Evolutionary conservation across 2,329 filamentous ascomycete genomes (phyloP).

Genomic region (Daldinia eschscholtzii): DNA sequence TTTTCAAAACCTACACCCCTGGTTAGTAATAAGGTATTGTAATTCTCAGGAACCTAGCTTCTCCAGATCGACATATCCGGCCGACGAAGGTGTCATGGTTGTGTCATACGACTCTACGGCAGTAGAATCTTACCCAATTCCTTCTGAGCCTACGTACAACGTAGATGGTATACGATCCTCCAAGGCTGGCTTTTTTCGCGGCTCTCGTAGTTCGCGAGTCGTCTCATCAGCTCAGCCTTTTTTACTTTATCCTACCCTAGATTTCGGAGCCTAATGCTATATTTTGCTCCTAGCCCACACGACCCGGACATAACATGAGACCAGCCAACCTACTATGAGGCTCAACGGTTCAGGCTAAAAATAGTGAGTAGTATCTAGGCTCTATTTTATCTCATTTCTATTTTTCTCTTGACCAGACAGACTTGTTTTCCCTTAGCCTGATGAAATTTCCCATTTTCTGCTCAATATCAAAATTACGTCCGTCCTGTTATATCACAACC

Average conservation of each 20-base stretch:
- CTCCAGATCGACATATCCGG: conserved; percentile 54
- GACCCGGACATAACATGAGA: conserved; percentile 50
- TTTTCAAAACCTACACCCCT: conserved; percentile 48
- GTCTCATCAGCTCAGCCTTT: conserved; percentile 35
- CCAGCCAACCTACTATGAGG: conserved; percentile 52
- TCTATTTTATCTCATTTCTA: conserved; percentile 38
- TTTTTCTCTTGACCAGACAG: conserved; percentile 36
- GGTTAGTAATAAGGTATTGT: conserved; percentile 43
- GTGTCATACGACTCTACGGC: conserved; percentile 49
- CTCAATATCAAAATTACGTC: conserved; percentile 51
- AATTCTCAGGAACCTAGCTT: conserved; percentile 47
- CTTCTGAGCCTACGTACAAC: conserved; percentile 32
- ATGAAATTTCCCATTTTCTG: conserved; percentile 43
- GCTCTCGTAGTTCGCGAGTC: conserved; percentile 34
- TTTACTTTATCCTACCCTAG: conserved; percentile 28
- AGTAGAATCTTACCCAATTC: conserved; percentile 35
- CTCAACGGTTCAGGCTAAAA: conserved; percentile 40
- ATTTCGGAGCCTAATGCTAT: conserved; percentile 22
- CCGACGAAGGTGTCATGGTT: conserved; percentile 48
- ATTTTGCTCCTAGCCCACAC: conserved; percentile 40
- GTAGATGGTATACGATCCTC: conserved; percentile 25
- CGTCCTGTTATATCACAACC: conserved; percentile 51
- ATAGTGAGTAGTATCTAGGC: conserved; percentile 34
- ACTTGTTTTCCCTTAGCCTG: conserved; percentile 31
- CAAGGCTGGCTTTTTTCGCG: conserved; percentile 30